Base-by-base conservation (phyloP, 768 basidiomycete genomes). In the Thelephora ganbajun region DNA sequence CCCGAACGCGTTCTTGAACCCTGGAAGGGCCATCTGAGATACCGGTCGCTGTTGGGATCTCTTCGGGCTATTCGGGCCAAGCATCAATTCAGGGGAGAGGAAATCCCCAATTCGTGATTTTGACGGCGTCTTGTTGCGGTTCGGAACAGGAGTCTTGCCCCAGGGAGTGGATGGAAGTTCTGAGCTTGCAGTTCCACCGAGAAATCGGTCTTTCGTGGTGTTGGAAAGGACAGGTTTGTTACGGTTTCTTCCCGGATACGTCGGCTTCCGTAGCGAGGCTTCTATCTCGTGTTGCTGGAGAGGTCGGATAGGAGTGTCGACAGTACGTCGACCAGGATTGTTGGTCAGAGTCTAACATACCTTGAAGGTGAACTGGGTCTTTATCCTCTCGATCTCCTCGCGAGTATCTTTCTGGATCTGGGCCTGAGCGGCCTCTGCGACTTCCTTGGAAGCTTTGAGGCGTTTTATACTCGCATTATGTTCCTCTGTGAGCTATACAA, bases 251-350 rank as follows among this genome's bases (percentile, higher is more conserved):
- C 20, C 69, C 54, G 76, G 67, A 50, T 60, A 58, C 16, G 74
- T 63, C 11, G 69, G 67, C 56, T 70, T 80, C 14, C 76, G 72
- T 18, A 64, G 57, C 11, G 76, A 65, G 3, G 72, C 71, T 51
- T 83, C 82, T 26, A 79, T 49, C 58, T 83, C 81, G 54, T 79
- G 80, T 71, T 79, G 79, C 83, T 84, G 36, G n/a, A 45, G 13
- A 18, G 33, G 23, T 11, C 19, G 2, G 23, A 13, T 34, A 11
- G 37, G 34, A 30, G 18, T 0, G 33, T 26, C 44, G 7, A 18
- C 12, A 11, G 7, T 20, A n/a, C n/a, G 12, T 20, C n/a, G 11
- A 26, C 22, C 44, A 35, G 33, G 14, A 23, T 35, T 11, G 20
- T 48, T 11, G 48, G 11, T 14, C 6, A 11, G 9, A 49, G 19